Percentiles rank a stretch among this genome's conserved stretches.
phyloP scores from a whole-genome alignment of 208 protist species.

The Porcisia deanei region DNA sequence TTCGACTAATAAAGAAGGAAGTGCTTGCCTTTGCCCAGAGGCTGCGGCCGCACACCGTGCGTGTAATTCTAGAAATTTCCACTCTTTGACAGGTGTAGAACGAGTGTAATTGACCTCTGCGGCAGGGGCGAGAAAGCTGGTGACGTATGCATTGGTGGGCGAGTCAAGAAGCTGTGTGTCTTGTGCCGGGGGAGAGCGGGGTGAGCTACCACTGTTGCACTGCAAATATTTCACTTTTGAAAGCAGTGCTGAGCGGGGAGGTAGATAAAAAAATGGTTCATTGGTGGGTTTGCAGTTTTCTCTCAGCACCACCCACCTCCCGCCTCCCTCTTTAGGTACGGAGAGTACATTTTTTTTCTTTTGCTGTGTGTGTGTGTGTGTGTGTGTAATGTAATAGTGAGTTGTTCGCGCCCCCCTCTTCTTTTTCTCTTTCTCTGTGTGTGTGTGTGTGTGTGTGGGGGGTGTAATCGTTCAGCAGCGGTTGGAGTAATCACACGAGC shows the following conservation, averaged over 20 bases:
- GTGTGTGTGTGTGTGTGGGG: neutral
- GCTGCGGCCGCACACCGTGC: neutral
- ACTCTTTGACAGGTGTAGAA: neutral
- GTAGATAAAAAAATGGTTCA: neutral
- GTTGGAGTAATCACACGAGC: neutral
- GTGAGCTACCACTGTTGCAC: no score
- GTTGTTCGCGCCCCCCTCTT: neutral
- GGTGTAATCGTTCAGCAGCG: neutral
- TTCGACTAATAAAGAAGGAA: constrained; percentile 1
- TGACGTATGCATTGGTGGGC: neutral
- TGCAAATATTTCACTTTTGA: neutral
- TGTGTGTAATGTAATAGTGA: neutral
- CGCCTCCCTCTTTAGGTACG: neutral
- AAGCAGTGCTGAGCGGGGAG: neutral
- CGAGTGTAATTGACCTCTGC: neutral
- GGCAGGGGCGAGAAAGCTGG: neutral
- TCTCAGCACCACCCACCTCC: neutral
- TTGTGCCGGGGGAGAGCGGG: neutral
- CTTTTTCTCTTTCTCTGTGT: neutral
- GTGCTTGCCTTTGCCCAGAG: neutral
- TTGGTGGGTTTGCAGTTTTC: neutral
- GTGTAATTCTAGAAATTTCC: neutral
- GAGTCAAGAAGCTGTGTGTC: no score
- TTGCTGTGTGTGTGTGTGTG: neutral
- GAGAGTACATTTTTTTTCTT: neutral